Evolutionary conservation across 2,329 filamentous ascomycete species (phyloP).

Genomic region (Neonectria punicea): DNA sequence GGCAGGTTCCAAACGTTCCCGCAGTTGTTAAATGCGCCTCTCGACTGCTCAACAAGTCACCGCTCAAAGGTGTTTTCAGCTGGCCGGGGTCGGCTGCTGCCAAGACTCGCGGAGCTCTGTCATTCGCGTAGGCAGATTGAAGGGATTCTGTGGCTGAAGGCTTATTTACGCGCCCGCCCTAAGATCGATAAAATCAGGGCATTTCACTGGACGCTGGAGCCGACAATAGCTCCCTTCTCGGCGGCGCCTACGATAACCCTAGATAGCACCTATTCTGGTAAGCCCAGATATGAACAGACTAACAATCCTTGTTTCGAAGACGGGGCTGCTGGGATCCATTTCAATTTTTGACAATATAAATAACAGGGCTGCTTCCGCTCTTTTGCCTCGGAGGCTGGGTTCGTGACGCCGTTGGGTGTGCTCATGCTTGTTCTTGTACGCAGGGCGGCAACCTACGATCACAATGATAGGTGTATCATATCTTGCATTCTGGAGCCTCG

Average conservation of each 20-base stretch:
- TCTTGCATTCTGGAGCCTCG: constrained; percentile 26
- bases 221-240: background rate
- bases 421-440: background rate
- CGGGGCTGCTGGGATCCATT: background rate
- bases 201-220: background rate
- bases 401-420: background rate
- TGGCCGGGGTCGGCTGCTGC: constrained; percentile 20
- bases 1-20: background rate
- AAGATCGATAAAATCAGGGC: constrained; percentile 1
- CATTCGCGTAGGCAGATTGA: background rate
- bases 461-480: constrained; percentile 22
- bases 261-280: background rate
- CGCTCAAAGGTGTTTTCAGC: constrained; percentile 27
- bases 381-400: background rate
- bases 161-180: no score
- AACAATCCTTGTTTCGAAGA: background rate
- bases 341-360: background rate
- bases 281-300: background rate
- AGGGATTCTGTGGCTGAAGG: constrained; percentile 14
- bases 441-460: background rate
- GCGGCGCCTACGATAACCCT: background rate
- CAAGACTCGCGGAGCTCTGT: background rate
- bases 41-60: constrained; percentile 9
- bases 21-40: background rate
- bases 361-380: background rate